Evolutionary conservation across 192 early-diverging fungal genomes (phyloP).

Genomic region (Lobosporangium transversale): DNA sequence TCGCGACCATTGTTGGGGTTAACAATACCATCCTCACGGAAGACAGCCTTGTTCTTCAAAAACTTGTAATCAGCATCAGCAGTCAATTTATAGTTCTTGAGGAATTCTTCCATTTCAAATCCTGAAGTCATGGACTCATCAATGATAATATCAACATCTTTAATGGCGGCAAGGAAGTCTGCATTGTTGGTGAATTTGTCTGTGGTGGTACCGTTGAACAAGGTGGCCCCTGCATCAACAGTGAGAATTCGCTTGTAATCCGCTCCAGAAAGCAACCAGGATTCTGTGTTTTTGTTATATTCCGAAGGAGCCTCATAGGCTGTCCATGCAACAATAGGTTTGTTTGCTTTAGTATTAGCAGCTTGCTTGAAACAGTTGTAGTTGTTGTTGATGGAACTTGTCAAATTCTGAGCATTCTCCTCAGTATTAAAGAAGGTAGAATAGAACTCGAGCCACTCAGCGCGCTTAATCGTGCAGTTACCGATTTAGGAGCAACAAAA

Average conservation of each 20-base stretch:
- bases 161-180: conserved; percentile 63
- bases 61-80: too few relatives aligned
- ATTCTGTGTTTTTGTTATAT: conserved; percentile 76
- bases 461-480: conserved; percentile 49
- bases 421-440: conserved; percentile 75
- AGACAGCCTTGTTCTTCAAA: too few relatives aligned
- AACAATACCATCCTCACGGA: too few relatives aligned
- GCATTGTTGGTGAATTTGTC: conserved; percentile 45
- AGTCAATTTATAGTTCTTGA: conserved; percentile 63
- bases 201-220: conserved; percentile 56
- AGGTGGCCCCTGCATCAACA: conserved; percentile 72
- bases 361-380: conserved; percentile 64
- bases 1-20: too few relatives aligned
- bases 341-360: conserved; percentile 22
- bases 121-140: conserved; percentile 70
- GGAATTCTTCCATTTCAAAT: conserved; percentile 63
- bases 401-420: conserved; percentile 57
- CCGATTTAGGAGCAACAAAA: background rate
- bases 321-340: conserved; percentile 73
- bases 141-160: conserved; percentile 71
- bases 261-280: conserved; percentile 66
- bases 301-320: conserved; percentile 62
- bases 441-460: conserved; percentile 70
- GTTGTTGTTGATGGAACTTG: conserved; percentile 61
- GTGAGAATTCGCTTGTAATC: conserved; percentile 69